These are phyloP conservation scores for Curvularia sp. DNA, from an alignment of 2,329 filamentous ascomycete genomes.

Conservation along the genomic window DNA sequence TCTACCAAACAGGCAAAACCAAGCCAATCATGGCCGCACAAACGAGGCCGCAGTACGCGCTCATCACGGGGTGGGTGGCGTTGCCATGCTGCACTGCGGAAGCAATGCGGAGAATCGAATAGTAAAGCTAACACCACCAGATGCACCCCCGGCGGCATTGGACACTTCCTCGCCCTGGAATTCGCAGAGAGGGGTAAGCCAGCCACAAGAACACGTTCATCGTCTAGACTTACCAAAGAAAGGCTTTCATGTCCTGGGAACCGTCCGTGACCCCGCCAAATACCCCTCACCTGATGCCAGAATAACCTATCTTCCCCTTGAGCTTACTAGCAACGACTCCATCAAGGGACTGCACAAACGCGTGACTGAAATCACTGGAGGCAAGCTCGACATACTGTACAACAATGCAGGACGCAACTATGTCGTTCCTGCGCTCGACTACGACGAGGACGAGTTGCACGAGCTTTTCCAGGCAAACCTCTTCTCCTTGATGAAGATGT, in stretches of 20 bases:
- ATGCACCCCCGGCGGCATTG: conserved; percentile 64
- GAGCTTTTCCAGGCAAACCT: conserved; percentile 57
- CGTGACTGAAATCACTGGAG: conserved; percentile 56
- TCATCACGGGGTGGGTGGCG: conserved; percentile 49
- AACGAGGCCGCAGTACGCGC: conserved; percentile 37
- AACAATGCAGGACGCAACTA: conserved; percentile 67
- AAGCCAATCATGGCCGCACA: conserved; percentile 22
- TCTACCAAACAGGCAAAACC: background rate
- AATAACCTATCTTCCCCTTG: conserved; percentile 63
- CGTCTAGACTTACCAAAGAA: conserved; percentile 2
- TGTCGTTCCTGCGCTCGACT: conserved; percentile 64
- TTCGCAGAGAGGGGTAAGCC: conserved; percentile 57
- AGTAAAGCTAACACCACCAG: conserved; percentile 38
- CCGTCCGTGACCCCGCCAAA: conserved; percentile 60
- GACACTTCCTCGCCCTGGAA: conserved; percentile 64
- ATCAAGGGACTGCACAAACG: conserved; percentile 58
- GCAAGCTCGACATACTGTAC: conserved; percentile 63
- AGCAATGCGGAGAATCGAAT: background rate
- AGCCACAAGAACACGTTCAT: background rate
- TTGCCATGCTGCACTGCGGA: background rate
- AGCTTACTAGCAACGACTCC: conserved; percentile 60
- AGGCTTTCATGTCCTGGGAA: conserved; percentile 65
- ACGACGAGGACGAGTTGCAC: conserved; percentile 50
- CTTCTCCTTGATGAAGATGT: conserved; percentile 65
- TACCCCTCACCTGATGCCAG: conserved; percentile 59